Conservation (phyloP, 208 protist genomes). For the Leishmania mexicana region DNA sequence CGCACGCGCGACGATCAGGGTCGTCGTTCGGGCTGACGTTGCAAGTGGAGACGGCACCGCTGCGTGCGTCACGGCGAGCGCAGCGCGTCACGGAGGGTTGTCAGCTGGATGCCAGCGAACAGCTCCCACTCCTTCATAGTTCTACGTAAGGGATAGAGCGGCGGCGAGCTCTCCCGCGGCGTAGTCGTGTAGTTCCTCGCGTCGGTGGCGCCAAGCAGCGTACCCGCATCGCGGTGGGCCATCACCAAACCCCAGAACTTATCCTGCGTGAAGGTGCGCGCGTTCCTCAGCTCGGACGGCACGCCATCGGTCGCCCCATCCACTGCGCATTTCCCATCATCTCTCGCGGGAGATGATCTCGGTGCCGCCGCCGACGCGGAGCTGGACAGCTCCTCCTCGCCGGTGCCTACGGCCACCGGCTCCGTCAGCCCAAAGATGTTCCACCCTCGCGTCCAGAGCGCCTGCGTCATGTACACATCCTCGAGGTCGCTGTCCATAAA, state of each 20-base stretch:
- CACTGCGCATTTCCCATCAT: background rate
- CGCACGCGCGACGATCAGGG: background rate
- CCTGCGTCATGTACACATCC: slow-evolving; percentile 37
- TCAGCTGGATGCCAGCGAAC: slow-evolving; percentile 15
- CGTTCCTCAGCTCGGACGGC: slow-evolving; percentile 3
- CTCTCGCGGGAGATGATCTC: background rate
- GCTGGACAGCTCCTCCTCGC: background rate
- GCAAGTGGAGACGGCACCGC: background rate
- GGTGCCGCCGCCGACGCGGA: background rate
- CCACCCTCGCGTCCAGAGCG: slow-evolving; percentile 59
- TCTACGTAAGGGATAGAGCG: slow-evolving; percentile 16
- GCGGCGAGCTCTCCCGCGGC: background rate
- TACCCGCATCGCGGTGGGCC: slow-evolving; percentile 11
- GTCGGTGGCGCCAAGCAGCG: slow-evolving; percentile 5
- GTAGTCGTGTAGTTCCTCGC: background rate
- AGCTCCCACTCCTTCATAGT: slow-evolving; percentile 22
- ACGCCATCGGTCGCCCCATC: background rate
- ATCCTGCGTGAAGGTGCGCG: slow-evolving; percentile 12
- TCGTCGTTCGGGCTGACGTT: background rate
- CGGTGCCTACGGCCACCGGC: slow-evolving; percentile 24
- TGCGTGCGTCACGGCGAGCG: background rate
- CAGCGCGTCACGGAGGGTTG: background rate
- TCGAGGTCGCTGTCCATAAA: slow-evolving; percentile 36
- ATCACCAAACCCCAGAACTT: slow-evolving; percentile 23
- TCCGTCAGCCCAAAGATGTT: slow-evolving; percentile 55